Conservation (phyloP, 2,329 filamentous ascomycete genomes). For the Biscogniauxia sp. region DNA sequence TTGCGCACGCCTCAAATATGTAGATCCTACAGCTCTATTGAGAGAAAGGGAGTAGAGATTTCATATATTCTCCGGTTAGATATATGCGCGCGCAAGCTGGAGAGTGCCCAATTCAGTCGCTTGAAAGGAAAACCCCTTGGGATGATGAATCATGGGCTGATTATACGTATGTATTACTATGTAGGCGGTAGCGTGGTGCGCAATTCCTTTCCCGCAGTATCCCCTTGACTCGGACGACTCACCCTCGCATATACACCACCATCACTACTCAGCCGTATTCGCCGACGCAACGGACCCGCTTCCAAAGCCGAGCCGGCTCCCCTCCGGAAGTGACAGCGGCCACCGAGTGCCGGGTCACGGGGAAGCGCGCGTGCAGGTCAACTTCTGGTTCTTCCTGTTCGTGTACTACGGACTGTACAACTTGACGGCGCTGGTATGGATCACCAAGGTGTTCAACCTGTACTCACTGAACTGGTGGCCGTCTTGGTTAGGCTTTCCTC, state of each 20-base stretch:
- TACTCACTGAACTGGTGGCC: conserved; percentile 74
- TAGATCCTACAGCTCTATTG: neutral
- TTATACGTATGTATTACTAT: neutral
- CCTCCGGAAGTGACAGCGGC: conserved; percentile 14
- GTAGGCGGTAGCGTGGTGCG: conserved; percentile 63
- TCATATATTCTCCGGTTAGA: too few species aligned
- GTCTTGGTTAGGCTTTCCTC: conserved; percentile 59
- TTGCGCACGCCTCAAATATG: neutral
- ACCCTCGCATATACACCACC: conserved; percentile 17
- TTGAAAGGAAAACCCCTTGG: too few species aligned
- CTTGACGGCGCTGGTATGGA: conserved; percentile 65
- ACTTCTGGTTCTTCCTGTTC: conserved; percentile 71
- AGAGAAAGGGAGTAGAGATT: neutral
- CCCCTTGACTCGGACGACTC: conserved; percentile 46
- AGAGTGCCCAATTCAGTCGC: too few species aligned
- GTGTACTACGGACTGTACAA: conserved; percentile 71
- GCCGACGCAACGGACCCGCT: conserved; percentile 6
- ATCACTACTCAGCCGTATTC: neutral
- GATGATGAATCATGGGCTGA: conserved; percentile 2
- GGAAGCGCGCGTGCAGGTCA: conserved; percentile 60
- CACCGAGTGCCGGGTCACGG: conserved; percentile 60
- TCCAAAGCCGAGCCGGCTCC: conserved; percentile 25
- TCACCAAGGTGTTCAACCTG: conserved; percentile 69
- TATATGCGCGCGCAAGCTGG: too few species aligned
- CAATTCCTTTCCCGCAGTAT: conserved; percentile 64